These are phyloP conservation scores for Pythium chondricola DNA, from an alignment of 352 stramenopile species.

Conservation along the genomic window DNA sequence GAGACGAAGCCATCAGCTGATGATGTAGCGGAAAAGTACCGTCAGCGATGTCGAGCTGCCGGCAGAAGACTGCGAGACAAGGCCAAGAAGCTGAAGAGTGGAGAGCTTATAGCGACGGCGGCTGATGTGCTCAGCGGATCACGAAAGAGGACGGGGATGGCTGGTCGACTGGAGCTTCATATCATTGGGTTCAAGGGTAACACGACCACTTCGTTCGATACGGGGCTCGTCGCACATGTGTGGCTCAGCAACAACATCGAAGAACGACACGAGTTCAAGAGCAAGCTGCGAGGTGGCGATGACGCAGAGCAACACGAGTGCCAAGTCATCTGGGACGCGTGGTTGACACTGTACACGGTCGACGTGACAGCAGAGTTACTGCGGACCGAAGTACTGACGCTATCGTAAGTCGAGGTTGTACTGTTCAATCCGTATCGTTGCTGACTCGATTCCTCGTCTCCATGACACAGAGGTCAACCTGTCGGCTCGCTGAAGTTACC, in stretches of 20 bases:
- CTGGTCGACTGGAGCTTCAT: slow-evolving; percentile 37
- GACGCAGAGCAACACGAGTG: slow-evolving; percentile 1
- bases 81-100: slow-evolving; percentile 16
- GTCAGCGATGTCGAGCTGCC: slow-evolving; percentile 6
- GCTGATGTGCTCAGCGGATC: not conserved
- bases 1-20: slow-evolving; percentile 9
- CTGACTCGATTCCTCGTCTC: not conserved
- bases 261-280: slow-evolving; percentile 26
- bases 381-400: slow-evolving; percentile 27
- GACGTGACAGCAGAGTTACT: slow-evolving; percentile 29
- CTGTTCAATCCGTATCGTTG: slow-evolving; percentile 1
- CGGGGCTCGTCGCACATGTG: slow-evolving; percentile 22
- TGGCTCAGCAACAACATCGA: slow-evolving; percentile 34
- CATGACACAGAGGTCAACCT: slow-evolving; percentile 17
- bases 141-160: not conserved
- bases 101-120: slow-evolving; percentile 1
- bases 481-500: slow-evolving; percentile 33
- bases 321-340: slow-evolving; percentile 25
- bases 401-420: too few relatives aligned
- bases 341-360: slow-evolving; percentile 33
- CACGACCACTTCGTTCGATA: slow-evolving; percentile 5
- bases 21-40: slow-evolving; percentile 8
- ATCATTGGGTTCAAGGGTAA: slow-evolving; percentile 17
- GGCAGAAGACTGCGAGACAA: slow-evolving; percentile 13
- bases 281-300: slow-evolving; percentile 4